These are phyloP conservation scores for Atkinsonella texensis DNA, from an alignment of 2,329 filamentous ascomycete species.

Conservation along the genomic window DNA sequence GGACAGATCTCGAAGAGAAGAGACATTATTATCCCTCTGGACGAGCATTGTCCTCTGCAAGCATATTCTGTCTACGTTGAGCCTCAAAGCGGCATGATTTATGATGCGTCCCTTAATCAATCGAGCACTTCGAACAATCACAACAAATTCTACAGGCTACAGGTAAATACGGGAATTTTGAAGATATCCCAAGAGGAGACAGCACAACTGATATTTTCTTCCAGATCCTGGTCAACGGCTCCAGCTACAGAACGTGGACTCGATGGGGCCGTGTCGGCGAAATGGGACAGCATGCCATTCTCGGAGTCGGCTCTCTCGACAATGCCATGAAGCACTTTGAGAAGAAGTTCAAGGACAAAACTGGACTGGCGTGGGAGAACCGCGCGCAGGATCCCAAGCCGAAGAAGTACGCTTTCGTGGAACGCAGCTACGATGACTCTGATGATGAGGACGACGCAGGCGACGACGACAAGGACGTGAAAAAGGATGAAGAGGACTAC, in stretches of 20 bases:
- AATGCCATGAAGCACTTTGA: slow-evolving; percentile 40
- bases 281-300: slow-evolving; percentile 32
- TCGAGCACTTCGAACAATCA: slow-evolving; percentile 61
- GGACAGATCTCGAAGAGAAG: slow-evolving; percentile 35
- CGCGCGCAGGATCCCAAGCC: slow-evolving; percentile 44
- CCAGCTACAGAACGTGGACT: slow-evolving; percentile 52
- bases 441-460: slow-evolving; percentile 30
- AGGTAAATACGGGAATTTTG: slow-evolving; percentile 31
- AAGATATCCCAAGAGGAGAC: not conserved
- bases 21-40: slow-evolving; percentile 36
- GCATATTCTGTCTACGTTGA: slow-evolving; percentile 52
- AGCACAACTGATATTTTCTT: not conserved
- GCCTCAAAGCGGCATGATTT: slow-evolving; percentile 48
- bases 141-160: slow-evolving; percentile 74
- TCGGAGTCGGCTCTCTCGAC: slow-evolving; percentile 29
- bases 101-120: slow-evolving; percentile 69
- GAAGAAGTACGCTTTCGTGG: slow-evolving; percentile 69
- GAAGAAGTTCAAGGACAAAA: slow-evolving; percentile 52
- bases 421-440: slow-evolving; percentile 62
- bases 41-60: slow-evolving; percentile 28
- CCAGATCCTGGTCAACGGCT: slow-evolving; percentile 28
- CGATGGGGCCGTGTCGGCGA: slow-evolving; percentile 72
- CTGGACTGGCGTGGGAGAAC: slow-evolving; percentile 42
- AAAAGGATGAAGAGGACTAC: slow-evolving; percentile 23
- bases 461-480: slow-evolving; percentile 16